Base-by-base conservation (phyloP, 2,329 filamentous ascomycete genomes). In the Monosporascus sp. region DNA sequence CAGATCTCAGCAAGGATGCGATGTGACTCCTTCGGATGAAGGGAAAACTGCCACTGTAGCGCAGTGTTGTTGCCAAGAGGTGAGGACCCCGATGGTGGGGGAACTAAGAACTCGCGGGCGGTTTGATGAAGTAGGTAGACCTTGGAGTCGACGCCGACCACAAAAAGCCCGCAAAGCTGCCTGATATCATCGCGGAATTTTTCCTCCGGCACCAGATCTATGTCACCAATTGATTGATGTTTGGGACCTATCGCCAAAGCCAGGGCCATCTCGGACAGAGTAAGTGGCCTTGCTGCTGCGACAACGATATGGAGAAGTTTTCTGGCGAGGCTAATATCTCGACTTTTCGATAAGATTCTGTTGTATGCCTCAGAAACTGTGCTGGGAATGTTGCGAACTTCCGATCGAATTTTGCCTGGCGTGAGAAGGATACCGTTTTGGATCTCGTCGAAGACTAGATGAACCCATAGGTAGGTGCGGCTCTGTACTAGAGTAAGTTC, bases 81-180 rank as follows among this genome's bases (percentile, higher is more conserved):
- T 31, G 27, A 31, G 27, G 27, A 31, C 27, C 27, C 2, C 9
- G 27, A 31, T 31, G 9, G 27, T 31, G 27, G 27, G 27, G 27
- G 41, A 38, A 68, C 48, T 37, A 74, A 52, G 53, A 72, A 73
- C 44, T 72, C 70, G 50, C 61, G 71, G 0, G 69, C 71, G 1
- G 71, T 74, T 55, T 74, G 68, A 37, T 74, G 71, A 35, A 74
- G 57, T 6, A 74, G 58, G 55, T 69, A 73, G 5, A 74, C 56
- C 48, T 54, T 64, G 4, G 51, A 55, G 44, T 70, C 57, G 1
- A 65, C 53, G n/a, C 74, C 57, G 18, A 50, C 61, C 3, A 74
- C 56, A 48, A 74, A 72, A 6, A 72, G 63, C 1, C 68, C 70
- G 52, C 70, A 74, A 11, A 69, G 52, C 6, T 65, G 50, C 39